Conservation (phyloP, 345 rosid species). For the Murraya paniculata region DNA sequence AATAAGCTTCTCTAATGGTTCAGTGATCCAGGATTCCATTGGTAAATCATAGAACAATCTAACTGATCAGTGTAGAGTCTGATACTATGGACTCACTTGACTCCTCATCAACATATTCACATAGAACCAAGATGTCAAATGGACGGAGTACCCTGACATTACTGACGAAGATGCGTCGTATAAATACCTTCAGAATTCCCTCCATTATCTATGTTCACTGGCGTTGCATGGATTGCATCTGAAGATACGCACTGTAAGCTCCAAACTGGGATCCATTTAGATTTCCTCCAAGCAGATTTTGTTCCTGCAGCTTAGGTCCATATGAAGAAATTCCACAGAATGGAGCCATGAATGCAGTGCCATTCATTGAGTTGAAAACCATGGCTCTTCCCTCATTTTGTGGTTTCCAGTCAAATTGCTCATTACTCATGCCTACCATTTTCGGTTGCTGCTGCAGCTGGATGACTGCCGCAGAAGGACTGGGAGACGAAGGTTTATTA, state of each 20-base stretch:
- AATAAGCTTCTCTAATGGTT: constrained; percentile 29
- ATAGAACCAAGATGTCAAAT: constrained; percentile 17
- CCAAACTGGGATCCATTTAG: constrained; percentile 51
- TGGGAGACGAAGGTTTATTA: constrained; percentile 31
- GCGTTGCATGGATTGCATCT: constrained; percentile 48
- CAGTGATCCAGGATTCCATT: constrained; percentile 28
- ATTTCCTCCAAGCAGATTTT: constrained; percentile 48
- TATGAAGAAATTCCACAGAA: constrained; percentile 54
- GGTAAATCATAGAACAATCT: constrained; percentile 30
- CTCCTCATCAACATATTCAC: constrained; percentile 37
- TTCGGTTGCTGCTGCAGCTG: constrained; percentile 32
- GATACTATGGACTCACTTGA: constrained; percentile 26
- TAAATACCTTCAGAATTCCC: constrained; percentile 23
- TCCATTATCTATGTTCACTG: constrained; percentile 23
- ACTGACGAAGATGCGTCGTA: constrained; percentile 6
- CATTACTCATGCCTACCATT: constrained; percentile 19
- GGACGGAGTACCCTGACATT: constrained; percentile 20
- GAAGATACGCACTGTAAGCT: constrained; percentile 35
- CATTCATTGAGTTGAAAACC: constrained; percentile 33
- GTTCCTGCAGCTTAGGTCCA: constrained; percentile 59
- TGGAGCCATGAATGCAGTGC: constrained; percentile 38
- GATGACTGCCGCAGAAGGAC: constrained; percentile 38
- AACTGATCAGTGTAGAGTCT: constrained; percentile 24
- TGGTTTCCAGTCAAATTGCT: constrained; percentile 35
- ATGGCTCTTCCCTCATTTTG: constrained; percentile 32